phyloP scores from a whole-genome alignment of 345 rosid species.

The Turnera subulata region DNA sequence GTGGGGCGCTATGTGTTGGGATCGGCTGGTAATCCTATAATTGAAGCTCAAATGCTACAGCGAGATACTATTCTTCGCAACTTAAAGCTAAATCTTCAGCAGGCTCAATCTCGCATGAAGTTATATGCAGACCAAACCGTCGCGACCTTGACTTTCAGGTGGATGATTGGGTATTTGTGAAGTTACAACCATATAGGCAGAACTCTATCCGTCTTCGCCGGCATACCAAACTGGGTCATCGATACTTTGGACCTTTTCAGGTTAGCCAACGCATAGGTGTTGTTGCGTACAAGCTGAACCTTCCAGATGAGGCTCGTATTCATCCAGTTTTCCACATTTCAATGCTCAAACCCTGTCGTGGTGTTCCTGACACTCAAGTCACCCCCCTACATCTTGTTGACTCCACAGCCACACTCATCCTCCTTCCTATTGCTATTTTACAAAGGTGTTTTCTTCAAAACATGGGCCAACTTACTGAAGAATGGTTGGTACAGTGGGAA shows the following conservation, averaged over 20 bases:
- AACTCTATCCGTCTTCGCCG: neutral
- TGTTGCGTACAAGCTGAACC: neutral
- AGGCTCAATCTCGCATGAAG: neutral
- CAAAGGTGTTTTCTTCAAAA: too few species aligned
- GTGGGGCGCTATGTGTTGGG: neutral
- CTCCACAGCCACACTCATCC: too few species aligned
- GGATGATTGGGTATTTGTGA: neutral
- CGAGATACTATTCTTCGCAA: neutral
- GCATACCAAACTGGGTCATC: neutral
- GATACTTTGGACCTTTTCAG: neutral
- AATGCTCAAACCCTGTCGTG: too few species aligned
- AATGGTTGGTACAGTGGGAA: too few species aligned
- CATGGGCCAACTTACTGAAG: too few species aligned
- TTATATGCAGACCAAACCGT: neutral
- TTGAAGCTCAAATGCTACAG: too few species aligned
- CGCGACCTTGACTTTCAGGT: neutral
- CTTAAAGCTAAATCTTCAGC: neutral
- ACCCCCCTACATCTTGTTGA: too few species aligned
- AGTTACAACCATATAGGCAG: neutral
- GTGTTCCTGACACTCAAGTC: too few species aligned
- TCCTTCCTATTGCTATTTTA: too few species aligned
- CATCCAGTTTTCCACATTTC: too few species aligned
- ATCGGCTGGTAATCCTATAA: neutral
- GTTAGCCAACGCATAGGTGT: neutral
- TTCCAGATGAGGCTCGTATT: too few species aligned